Evolutionary conservation across 2,329 filamentous ascomycete genomes (phyloP).

Genomic region (Penicillium nordicum): DNA sequence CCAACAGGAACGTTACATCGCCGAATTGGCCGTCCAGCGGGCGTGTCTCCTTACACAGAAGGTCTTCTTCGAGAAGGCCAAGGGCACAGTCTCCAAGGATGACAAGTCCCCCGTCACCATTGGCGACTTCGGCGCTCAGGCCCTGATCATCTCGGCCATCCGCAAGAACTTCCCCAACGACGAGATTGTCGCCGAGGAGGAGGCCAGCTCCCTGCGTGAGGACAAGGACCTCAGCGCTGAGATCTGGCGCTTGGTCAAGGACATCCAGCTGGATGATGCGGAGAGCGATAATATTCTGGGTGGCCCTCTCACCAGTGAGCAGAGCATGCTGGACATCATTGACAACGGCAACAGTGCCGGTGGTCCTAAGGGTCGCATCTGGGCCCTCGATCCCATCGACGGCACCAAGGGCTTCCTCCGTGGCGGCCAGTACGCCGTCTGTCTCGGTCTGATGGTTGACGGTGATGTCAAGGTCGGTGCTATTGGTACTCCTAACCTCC

Average conservation of each 20-base stretch:
- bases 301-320: conserved; percentile 62
- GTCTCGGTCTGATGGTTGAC: conserved; percentile 85
- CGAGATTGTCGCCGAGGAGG: conserved; percentile 92
- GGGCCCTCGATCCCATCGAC: conserved; percentile 96
- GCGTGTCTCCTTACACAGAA: conserved; percentile 71
- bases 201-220: conserved; percentile 73
- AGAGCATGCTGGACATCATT: conserved; percentile 58
- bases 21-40: conserved; percentile 84
- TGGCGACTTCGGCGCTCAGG: conserved; percentile 96
- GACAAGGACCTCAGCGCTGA: conserved; percentile 67
- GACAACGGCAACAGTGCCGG: conserved; percentile 50
- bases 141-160: conserved; percentile 88
- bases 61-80: conserved; percentile 83
- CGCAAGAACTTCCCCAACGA: conserved; percentile 86
- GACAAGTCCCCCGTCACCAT: conserved; percentile 97
- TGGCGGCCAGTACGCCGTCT: conserved; percentile 95
- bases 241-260: conserved; percentile 80
- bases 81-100: conserved; percentile 90
- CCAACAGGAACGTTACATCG: conserved; percentile 74
- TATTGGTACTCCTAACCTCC: conserved; percentile 91
- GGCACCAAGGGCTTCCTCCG: conserved; percentile 96
- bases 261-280: conserved; percentile 64
- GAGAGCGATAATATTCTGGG: conserved; percentile 66
- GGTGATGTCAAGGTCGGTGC: conserved; percentile 93
- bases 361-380: conserved; percentile 61